phyloP scores from a whole-genome alignment of 768 basidiomycete genomes.

The Suillus subaureus region DNA sequence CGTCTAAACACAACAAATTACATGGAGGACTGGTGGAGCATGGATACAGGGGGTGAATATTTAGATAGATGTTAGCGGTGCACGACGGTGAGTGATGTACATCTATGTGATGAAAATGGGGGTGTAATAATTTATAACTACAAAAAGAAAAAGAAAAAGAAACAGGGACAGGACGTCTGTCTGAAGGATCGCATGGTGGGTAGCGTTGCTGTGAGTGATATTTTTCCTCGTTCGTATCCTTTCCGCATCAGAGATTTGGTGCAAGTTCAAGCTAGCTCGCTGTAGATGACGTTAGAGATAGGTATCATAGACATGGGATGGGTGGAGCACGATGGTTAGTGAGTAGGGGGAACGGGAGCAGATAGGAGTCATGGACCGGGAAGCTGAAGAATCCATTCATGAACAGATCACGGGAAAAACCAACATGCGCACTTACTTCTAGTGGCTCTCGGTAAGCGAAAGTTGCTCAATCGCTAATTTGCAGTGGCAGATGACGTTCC shows the following conservation, averaged over 20 bases:
- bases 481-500: constrained; percentile 9
- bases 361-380: neutral
- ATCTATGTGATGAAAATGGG: constrained; percentile 4
- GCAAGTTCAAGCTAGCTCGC: neutral
- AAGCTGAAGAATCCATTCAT: constrained; percentile 9
- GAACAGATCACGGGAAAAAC: constrained; percentile 14
- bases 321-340: constrained; percentile 2
- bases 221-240: constrained; percentile 10
- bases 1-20: constrained; percentile 8
- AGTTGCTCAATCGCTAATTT: constrained; percentile 17
- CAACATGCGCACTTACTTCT: constrained; percentile 16
- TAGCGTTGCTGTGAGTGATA: constrained; percentile 15
- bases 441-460: constrained; percentile 9
- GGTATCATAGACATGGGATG: neutral
- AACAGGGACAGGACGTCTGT: neutral
- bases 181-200: neutral
- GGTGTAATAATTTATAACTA: constrained; percentile 4
- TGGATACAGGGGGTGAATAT: constrained; percentile 11
- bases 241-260: constrained; percentile 12
- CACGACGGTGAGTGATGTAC: constrained; percentile 4
- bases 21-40: constrained; percentile 5
- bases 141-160: neutral
- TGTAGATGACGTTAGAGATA: neutral
- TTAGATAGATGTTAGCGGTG: neutral
- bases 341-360: neutral